Evolutionary conservation across 164 flowering plant species (phyloP), one percentile per base, ranked within the genome.

Genomic region (Chloranthus sessilifolius): DNA sequence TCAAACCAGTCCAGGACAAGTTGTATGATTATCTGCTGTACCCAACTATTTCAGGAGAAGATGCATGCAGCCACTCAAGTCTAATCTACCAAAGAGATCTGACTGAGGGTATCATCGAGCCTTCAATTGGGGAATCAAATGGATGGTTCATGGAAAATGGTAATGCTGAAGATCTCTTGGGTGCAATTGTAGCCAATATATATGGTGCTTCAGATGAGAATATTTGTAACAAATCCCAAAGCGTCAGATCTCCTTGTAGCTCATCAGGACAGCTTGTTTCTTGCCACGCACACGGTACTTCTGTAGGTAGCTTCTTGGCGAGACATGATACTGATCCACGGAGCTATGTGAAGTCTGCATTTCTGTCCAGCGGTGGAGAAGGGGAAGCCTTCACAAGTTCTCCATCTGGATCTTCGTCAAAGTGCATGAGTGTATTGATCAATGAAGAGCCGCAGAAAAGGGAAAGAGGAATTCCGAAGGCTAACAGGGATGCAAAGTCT

Each of bases 151-250:
- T 50, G 19, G 48, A 61, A 50, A 55, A 39, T 10, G 53, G 30
- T 15, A 68, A 69, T 51, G 55, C 33, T 3, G 76, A 67, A 30
- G 44, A 71, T 47, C 75, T 78, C 7, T 55, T 81, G 58, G 86
- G 72, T 62, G 73, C 81, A 43, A 68, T 72, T 22, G 70, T 79
- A 55, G 31, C 73, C 14, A 66, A 53, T 38, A 26, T 51, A 17
- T 15, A 53, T 50, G 40, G 27, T 30, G 43, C 53, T 22, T 60
- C 50, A 12, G 83, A 59, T 47, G 69, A 68, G 45, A 19, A 30
- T 58, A 47, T 51, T 29, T 55, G 65, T 38, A 26, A 55, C 41
- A 56, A 14, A 46, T 60, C 63, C 39, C 56, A 52, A 14, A 26
- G 15, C 53, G 7, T 50, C n/a, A 58, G 23, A 29, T 64, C 75